Conservation (phyloP, 2,329 filamentous ascomycete species). For the Balansia obtecta region DNA sequence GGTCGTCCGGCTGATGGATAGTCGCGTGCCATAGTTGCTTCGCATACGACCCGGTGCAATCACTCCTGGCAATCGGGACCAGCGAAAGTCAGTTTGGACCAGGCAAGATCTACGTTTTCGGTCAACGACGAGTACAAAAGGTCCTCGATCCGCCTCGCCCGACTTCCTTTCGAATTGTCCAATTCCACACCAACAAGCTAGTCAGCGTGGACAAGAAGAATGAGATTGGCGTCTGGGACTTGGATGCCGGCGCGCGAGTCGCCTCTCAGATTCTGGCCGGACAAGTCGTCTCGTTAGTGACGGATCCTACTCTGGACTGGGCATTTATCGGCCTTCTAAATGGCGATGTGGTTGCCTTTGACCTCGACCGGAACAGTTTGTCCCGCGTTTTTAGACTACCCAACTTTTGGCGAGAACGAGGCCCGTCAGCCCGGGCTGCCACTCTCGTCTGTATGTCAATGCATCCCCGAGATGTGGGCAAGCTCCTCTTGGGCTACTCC, state of each 20-base stretch:
- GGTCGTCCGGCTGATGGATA: too few species aligned
- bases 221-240: conserved; percentile 73
- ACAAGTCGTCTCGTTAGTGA: conserved; percentile 59
- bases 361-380: conserved; percentile 69
- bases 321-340: conserved; percentile 72
- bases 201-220: conserved; percentile 76
- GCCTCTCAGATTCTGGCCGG: conserved; percentile 66
- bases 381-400: conserved; percentile 64
- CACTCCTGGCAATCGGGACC: conserved; percentile 83
- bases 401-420: conserved; percentile 71
- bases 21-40: conserved; percentile 41
- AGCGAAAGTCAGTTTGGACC: conserved; percentile 74
- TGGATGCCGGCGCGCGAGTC: conserved; percentile 55
- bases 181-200: conserved; percentile 79
- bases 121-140: conserved; percentile 67
- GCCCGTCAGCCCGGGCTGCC: conserved; percentile 48
- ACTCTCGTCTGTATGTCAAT: conserved; percentile 67
- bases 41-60: conserved; percentile 88
- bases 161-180: conserved; percentile 62
- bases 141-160: conserved; percentile 58
- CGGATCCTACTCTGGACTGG: conserved; percentile 89
- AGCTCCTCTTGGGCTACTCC: conserved; percentile 79
- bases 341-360: conserved; percentile 84
- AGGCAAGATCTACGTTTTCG: conserved; percentile 82
- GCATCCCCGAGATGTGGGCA: conserved; percentile 86